These are phyloP conservation scores for Chlamydomonas incerta DNA, from an alignment of 139 green algal genomes.

Conservation along the genomic window DNA sequence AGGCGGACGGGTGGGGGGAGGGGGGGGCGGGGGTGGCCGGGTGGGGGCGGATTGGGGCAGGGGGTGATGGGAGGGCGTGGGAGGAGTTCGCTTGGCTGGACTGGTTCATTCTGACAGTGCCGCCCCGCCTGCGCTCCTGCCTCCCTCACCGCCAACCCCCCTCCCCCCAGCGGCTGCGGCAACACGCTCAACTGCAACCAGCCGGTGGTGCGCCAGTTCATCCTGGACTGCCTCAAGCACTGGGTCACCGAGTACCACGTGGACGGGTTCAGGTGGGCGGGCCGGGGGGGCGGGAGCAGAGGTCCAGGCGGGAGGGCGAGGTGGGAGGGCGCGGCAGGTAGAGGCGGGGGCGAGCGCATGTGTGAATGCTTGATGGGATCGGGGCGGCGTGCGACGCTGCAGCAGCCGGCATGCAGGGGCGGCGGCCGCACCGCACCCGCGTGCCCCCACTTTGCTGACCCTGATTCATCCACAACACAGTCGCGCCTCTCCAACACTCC, in stretches of 20 bases:
- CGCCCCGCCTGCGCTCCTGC: neutral
- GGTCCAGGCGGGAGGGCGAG: neutral
- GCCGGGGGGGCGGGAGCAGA: too few species aligned
- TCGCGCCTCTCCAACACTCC: neutral
- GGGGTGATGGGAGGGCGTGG: too few species aligned
- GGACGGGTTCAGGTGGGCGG: conserved; percentile 83
- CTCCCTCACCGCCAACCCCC: neutral
- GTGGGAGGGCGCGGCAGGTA: neutral
- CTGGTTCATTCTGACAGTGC: neutral
- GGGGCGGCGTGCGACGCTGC: too few species aligned
- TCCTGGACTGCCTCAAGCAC: conserved; percentile 95
- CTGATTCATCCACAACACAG: too few species aligned
- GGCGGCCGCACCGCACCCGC: too few species aligned
- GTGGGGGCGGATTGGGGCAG: too few species aligned
- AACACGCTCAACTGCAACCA: conserved; percentile 99
- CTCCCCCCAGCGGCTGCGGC: conserved; percentile 86
- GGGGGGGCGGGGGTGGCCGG: too few species aligned
- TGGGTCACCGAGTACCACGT: conserved; percentile 96
- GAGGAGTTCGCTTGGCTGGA: too few species aligned
- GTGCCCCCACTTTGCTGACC: too few species aligned
- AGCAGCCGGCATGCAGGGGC: too few species aligned
- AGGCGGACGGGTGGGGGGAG: too few species aligned
- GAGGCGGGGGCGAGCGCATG: neutral
- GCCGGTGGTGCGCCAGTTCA: conserved; percentile 89
- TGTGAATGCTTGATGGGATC: too few species aligned